These are phyloP conservation scores for Bombardia bombarda DNA, from an alignment of 495 filamentous ascomycete genomes.

Conservation along the genomic window DNA sequence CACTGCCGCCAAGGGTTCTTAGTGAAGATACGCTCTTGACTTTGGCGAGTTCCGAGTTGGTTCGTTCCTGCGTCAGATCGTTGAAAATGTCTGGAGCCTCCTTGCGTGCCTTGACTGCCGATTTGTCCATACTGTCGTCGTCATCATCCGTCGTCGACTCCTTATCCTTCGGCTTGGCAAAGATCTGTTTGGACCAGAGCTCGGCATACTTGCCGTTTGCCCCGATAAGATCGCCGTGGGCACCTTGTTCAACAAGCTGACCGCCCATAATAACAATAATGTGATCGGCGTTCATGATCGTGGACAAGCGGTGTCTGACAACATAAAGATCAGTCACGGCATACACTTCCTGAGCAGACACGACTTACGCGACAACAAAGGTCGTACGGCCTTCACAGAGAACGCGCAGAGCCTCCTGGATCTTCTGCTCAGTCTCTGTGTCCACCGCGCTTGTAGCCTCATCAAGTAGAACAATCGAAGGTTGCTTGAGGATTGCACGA, in stretches of 20 bases:
- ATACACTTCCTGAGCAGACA: not conserved
- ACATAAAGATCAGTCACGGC: constrained; percentile 8
- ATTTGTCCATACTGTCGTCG: constrained; percentile 1
- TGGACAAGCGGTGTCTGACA: constrained; percentile 55
- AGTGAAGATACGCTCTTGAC: constrained; percentile 16
- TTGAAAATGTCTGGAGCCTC: constrained; percentile 28
- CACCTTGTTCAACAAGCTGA: constrained; percentile 55
- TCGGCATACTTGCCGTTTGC: constrained; percentile 52
- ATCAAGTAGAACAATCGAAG: constrained; percentile 48
- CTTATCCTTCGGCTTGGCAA: constrained; percentile 41
- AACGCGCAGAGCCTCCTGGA: constrained; percentile 56
- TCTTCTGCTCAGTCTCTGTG: constrained; percentile 62
- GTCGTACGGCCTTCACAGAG: constrained; percentile 52
- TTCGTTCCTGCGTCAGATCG: constrained; percentile 27
- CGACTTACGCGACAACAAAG: constrained; percentile 52
- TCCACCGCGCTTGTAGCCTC: constrained; percentile 52
- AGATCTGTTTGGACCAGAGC: constrained; percentile 54
- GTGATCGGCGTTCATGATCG: constrained; percentile 60
- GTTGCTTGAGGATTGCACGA: constrained; percentile 47
- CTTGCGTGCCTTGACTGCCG: constrained; percentile 19
- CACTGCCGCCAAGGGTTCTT: constrained; percentile 2
- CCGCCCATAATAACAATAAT: constrained; percentile 62
- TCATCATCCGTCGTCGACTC: constrained; percentile 14
- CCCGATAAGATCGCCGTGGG: constrained; percentile 51
- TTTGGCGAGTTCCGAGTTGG: constrained; percentile 28